A percentile compares a stretch with the other conserved stretches of the same genome.
phyloP scores from a whole-genome alignment of 1,284 basidiomycete genomes.

The Pascua guehoae region DNA sequence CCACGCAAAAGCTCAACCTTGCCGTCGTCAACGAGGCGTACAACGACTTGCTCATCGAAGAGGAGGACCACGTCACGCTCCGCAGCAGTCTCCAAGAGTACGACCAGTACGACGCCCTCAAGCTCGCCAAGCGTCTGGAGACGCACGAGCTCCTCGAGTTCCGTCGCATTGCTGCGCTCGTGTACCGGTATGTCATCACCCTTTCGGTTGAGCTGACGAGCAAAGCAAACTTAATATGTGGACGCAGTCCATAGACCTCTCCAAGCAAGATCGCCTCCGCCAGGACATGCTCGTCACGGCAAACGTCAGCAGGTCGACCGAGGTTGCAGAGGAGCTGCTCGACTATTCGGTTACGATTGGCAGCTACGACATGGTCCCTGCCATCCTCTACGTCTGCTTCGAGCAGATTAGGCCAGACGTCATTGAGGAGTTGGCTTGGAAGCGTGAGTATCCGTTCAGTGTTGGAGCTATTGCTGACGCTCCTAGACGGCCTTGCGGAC shows the following conservation, averaged over 20 bases:
- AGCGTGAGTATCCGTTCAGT: slow-evolving; percentile 90
- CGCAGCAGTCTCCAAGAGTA: slow-evolving; percentile 95
- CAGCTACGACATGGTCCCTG: slow-evolving; percentile 96
- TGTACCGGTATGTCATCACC: too few species aligned
- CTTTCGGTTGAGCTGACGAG: too few species aligned
- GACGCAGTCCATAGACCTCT: slow-evolving; percentile 90
- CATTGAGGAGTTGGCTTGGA: slow-evolving; percentile 90
- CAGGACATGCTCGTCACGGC: too few species aligned
- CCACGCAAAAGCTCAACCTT: slow-evolving; percentile 94
- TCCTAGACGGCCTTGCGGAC: slow-evolving; percentile 69
- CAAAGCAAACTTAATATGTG: slow-evolving; percentile 81
- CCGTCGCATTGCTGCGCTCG: slow-evolving; percentile 85
- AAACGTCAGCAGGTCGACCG: too few species aligned
- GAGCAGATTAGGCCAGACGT: slow-evolving; percentile 87
- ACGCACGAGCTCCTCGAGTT: slow-evolving; percentile 92
- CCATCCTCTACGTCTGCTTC: slow-evolving; percentile 85
- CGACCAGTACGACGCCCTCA: slow-evolving; percentile 94
- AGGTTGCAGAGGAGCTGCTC: slow-evolving; percentile 91
- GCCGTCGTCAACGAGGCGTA: slow-evolving; percentile 97
- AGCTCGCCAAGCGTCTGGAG: slow-evolving; percentile 80
- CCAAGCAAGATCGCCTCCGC: slow-evolving; percentile 93
- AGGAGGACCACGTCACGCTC: slow-evolving; percentile 96
- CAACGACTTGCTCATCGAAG: slow-evolving; percentile 94
- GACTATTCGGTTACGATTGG: slow-evolving; percentile 95
- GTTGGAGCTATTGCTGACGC: too few species aligned